A percentile compares a stretch with the other conserved stretches of the same genome.
Evolutionary conservation across 257 asterid genomes (phyloP).

Genomic region (Phtheirospermum japonicum): DNA sequence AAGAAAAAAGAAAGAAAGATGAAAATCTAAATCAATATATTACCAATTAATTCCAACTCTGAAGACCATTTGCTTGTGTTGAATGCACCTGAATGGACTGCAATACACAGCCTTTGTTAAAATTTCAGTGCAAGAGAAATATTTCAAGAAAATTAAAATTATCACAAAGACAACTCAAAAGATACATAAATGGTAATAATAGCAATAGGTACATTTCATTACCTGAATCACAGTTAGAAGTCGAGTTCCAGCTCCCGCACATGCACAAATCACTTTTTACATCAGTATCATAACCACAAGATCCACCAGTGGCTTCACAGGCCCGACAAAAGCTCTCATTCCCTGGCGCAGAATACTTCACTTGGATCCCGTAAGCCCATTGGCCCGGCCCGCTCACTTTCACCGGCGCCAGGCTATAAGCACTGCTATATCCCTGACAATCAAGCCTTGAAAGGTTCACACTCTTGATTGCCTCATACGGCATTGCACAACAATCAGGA

Average conservation of each 20-base stretch:
- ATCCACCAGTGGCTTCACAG: conserved; percentile 90
- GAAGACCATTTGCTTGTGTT: conserved; percentile 27
- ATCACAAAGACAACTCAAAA: neutral
- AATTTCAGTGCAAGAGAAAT: neutral
- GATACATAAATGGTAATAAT: neutral
- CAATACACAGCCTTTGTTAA: conserved; percentile 9
- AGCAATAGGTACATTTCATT: neutral
- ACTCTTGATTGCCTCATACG: conserved; percentile 48
- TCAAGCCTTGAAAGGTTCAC: conserved; percentile 74
- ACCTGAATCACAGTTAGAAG: conserved; percentile 87
- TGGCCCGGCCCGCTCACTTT: conserved; percentile 57
- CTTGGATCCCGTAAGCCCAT: conserved; percentile 89
- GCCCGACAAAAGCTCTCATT: conserved; percentile 63
- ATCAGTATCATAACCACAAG: conserved; percentile 64
- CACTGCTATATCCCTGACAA: conserved; percentile 94
- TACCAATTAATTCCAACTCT: conserved; percentile 36
- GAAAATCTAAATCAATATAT: neutral
- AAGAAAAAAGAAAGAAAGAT: neutral
- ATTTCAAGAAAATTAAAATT: neutral
- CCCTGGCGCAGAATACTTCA: conserved; percentile 58
- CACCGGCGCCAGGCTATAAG: conserved; percentile 80
- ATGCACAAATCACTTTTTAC: conserved; percentile 54
- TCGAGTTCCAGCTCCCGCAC: conserved; percentile 84
- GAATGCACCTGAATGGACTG: conserved; percentile 37
- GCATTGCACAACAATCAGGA: conserved; percentile 75